Conservation (phyloP, 1,284 basidiomycete genomes). For the Sporisorium reilianum region DNA sequence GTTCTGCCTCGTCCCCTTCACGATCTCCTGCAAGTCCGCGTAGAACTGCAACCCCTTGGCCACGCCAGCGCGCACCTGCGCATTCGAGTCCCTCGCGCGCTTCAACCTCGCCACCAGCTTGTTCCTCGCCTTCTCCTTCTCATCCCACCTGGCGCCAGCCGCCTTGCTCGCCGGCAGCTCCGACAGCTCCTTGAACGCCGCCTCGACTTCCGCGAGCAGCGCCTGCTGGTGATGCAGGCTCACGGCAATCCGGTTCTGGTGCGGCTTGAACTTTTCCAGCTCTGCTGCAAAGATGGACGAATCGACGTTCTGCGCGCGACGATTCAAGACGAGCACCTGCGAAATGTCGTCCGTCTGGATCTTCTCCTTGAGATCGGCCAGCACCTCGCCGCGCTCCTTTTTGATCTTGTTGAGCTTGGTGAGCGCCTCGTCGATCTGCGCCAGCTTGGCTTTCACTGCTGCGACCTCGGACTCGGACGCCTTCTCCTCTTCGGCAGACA, state of each 20-base stretch:
- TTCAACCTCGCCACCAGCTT: constrained; percentile 80
- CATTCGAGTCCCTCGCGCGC: constrained; percentile 82
- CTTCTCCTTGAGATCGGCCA: constrained; percentile 96
- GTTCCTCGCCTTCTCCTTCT: constrained; percentile 80
- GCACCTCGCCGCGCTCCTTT: constrained; percentile 81
- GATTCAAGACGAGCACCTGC: constrained; percentile 89
- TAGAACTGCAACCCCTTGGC: constrained; percentile 91
- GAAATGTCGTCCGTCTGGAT: constrained; percentile 97
- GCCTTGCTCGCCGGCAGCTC: constrained; percentile 66
- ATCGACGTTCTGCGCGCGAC: constrained; percentile 85
- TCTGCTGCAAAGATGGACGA: constrained; percentile 89
- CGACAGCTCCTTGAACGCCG: constrained; percentile 42
- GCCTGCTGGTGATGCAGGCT: constrained; percentile 82
- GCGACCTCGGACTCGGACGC: constrained; percentile 34
- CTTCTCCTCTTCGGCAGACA: constrained; percentile 53
- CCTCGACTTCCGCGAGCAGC: constrained; percentile 72
- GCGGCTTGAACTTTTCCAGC: constrained; percentile 93
- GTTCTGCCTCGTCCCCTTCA: constrained; percentile 75
- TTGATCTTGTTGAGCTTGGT: constrained; percentile 62
- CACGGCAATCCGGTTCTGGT: constrained; percentile 82
- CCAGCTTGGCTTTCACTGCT: constrained; percentile 41
- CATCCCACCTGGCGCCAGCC: constrained; percentile 80
- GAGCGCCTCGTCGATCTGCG: constrained; percentile 54
- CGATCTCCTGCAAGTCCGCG: constrained; percentile 80
- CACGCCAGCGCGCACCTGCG: constrained; percentile 86